Percentiles rank a stretch among this genome's conserved stretches.
Conservation (phyloP, 306 rosid genomes). For the Geum urbanum region DNA sequence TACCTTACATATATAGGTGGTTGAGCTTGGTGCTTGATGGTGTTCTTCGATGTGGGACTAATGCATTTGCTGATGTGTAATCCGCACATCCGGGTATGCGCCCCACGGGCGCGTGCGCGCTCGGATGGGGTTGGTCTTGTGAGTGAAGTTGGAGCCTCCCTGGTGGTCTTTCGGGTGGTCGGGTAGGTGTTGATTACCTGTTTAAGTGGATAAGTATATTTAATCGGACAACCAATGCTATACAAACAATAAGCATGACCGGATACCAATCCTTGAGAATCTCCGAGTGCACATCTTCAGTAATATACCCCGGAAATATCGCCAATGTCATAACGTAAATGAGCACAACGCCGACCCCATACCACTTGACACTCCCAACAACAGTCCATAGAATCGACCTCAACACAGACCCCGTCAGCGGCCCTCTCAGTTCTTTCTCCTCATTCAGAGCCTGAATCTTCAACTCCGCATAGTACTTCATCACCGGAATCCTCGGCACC, state of each 20-base stretch:
- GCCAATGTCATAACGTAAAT: constrained; percentile 73
- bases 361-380: constrained; percentile 69
- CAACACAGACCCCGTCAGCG: constrained; percentile 46
- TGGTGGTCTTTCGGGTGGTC: no score
- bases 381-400: constrained; percentile 55
- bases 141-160: no score
- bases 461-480: constrained; percentile 63
- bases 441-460: constrained; percentile 51
- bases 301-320: constrained; percentile 86
- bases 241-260: constrained; percentile 44
- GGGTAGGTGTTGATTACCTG: no score
- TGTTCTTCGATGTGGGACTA: no score
- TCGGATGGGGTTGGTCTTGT: no score
- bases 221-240: no score
- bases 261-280: constrained; percentile 83
- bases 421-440: constrained; percentile 51
- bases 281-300: constrained; percentile 85
- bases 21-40: no score
- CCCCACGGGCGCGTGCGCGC: no score
- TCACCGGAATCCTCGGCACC: constrained; percentile 67
- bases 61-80: no score
- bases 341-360: constrained; percentile 60
- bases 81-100: no score
- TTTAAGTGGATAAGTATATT: no score
- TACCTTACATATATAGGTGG: no score